Base-by-base conservation (phyloP, 768 basidiomycete species). In the Cubamyces lactineus region DNA sequence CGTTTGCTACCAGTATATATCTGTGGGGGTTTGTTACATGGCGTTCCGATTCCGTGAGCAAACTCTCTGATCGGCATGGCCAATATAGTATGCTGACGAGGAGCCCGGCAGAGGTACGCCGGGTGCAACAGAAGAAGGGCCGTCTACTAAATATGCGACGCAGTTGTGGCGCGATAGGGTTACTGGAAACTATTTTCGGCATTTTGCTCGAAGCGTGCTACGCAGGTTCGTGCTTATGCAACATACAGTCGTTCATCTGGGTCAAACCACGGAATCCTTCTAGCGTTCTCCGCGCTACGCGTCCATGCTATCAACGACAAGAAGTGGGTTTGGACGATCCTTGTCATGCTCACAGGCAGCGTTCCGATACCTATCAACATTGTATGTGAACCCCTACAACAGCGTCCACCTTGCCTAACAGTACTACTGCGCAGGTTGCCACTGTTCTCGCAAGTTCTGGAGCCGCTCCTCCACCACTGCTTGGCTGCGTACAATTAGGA, bases 211-310 rank as follows among this genome's bases (percentile, higher is more conserved):
- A 50, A n/a, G 40, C 48, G 3, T 50, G 38, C 39, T 58, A 50
- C 9, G 13, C 39, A 41, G 48, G 57, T 58, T 46, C 45, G 21
- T 46, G 17, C 15, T 4, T 3, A 21, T 23, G 45, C 19, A 7
- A 21, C 21, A 19, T 23, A 23, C 4, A 13, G 8, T 21, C 19
- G 34, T 34, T 11, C 9, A 30, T 4, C 45, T 24, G 21, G 21
- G 23, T 43, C 34, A n/a, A 6, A 17, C n/a, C 7, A 17, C 9
- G 15, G 16, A 2, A 12, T 13, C 8, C 2, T 1, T 43, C 3
- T n/a, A 62, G 61, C 45, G 7, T 62, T 62, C 45, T 53, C 51
- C n/a, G 61, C 55, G 5, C 49, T 62, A 1, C 55, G 61, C n/a
- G 34, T 57, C 15, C 61, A 62, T 21, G 45, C 38, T 9, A 62